Conservation (phyloP, 176 grass and related monocot species). For the Phoenix dactylifera region DNA sequence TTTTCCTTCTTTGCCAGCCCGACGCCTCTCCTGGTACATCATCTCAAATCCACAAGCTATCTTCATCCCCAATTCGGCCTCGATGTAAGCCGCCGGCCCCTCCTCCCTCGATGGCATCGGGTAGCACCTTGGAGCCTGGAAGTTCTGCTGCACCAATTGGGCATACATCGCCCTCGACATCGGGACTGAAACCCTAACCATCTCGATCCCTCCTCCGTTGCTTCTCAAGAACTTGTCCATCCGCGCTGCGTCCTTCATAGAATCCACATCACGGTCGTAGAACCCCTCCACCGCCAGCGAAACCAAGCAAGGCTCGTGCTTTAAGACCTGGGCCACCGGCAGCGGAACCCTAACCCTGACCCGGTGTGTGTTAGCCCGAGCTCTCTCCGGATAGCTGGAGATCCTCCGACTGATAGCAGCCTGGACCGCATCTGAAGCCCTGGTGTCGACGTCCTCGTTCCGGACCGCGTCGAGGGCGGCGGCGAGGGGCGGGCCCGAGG, state of each 20-base stretch:
- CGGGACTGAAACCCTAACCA: slow-evolving; percentile 55
- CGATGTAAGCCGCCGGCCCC: slow-evolving; percentile 38
- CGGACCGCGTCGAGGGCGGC: slow-evolving; percentile 43
- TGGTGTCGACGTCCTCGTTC: slow-evolving; percentile 40
- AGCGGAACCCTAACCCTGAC: slow-evolving; percentile 49
- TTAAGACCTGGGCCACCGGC: slow-evolving; percentile 73
- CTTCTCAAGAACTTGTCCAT: slow-evolving; percentile 75
- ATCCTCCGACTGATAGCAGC: slow-evolving; percentile 49
- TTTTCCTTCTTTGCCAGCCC: slow-evolving; percentile 52
- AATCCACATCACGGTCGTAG: slow-evolving; percentile 80
- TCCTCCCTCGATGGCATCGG: slow-evolving; percentile 74
- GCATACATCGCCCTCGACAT: slow-evolving; percentile 90
- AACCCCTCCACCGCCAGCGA: slow-evolving; percentile 65
- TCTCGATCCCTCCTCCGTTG: slow-evolving; percentile 39
- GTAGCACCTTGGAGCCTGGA: slow-evolving; percentile 67
- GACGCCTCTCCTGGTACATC: slow-evolving; percentile 83
- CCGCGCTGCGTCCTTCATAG: slow-evolving; percentile 85
- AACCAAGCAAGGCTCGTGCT: slow-evolving; percentile 70
- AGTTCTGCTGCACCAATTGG: slow-evolving; percentile 87
- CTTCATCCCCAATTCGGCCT: slow-evolving; percentile 89
- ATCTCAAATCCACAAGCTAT: slow-evolving; percentile 93
- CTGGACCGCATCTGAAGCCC: slow-evolving; percentile 54
- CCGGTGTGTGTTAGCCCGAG: slow-evolving; percentile 61
- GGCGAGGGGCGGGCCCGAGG: slow-evolving; percentile 31
- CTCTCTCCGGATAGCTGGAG: slow-evolving; percentile 44